Percentiles rank a stretch among this genome's conserved stretches.
phyloP scores from a whole-genome alignment of 352 stramenopile genomes.

The Pythium vanterpoolii region DNA sequence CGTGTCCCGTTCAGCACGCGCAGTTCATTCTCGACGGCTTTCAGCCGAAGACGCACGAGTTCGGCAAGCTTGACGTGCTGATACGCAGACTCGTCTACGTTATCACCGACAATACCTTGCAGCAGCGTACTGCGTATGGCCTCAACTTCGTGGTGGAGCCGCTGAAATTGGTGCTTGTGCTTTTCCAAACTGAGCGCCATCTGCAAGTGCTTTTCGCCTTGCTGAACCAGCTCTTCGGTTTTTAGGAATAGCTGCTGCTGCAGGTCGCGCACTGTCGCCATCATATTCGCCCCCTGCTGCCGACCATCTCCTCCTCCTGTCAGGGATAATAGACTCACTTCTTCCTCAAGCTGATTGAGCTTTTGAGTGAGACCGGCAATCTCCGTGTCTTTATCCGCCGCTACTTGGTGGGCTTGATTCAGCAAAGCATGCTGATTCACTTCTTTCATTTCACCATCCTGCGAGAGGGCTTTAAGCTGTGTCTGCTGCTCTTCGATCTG shows the following conservation, averaged over 20 bases:
- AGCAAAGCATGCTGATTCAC: constrained; percentile 38
- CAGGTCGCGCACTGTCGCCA: constrained; percentile 37
- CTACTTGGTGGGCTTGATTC: constrained; percentile 34
- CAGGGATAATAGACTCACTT: constrained; percentile 45
- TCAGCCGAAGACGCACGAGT: constrained; percentile 65
- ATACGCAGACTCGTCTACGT: constrained; percentile 54
- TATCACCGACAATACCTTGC: constrained; percentile 46
- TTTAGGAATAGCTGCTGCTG: constrained; percentile 74
- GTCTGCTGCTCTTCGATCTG: constrained; percentile 20
- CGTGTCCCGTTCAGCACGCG: constrained; percentile 36
- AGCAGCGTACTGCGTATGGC: constrained; percentile 50
- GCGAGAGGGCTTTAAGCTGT: constrained; percentile 24
- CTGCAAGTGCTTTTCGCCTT: constrained; percentile 66
- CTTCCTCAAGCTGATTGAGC: constrained; percentile 45
- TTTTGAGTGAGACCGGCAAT: constrained; percentile 33
- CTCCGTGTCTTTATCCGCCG: constrained; percentile 29
- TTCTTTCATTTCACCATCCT: constrained; percentile 31
- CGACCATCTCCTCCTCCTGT: constrained; percentile 17
- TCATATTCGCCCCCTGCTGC: constrained; percentile 18
- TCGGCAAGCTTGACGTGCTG: constrained; percentile 69
- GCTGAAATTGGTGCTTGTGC: constrained; percentile 36
- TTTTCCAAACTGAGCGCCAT: constrained; percentile 43
- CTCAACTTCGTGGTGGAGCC: constrained; percentile 48
- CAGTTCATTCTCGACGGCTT: constrained; percentile 52
- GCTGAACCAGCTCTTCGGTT: constrained; percentile 65